A percentile compares a stretch with the other conserved stretches of the same genome.
Conservation (phyloP, 805 yeast species). For the Ogataea zsoltii region DNA sequence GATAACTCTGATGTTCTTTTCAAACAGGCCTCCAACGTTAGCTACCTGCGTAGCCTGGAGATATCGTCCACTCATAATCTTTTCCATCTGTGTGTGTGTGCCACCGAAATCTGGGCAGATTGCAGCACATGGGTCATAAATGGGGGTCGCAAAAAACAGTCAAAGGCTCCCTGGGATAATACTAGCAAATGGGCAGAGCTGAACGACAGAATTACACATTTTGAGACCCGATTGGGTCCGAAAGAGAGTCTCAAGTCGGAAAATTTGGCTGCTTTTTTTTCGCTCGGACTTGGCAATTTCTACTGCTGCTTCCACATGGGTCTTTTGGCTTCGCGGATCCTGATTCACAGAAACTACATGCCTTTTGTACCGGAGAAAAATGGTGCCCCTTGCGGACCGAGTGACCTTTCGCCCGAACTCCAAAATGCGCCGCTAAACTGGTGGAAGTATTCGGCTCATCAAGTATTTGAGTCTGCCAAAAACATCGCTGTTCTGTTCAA, state of each 20-base stretch:
- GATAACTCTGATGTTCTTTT: slow-evolving; percentile 14
- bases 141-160: slow-evolving; percentile 5
- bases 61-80: slow-evolving; percentile 9
- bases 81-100: slow-evolving; percentile 9
- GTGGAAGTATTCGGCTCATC: slow-evolving; percentile 14
- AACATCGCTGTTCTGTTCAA: slow-evolving; percentile 8
- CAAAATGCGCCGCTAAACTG: slow-evolving; percentile 12
- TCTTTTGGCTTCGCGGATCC: slow-evolving; percentile 2
- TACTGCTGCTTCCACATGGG: slow-evolving; percentile 14
- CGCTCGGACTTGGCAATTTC: slow-evolving; percentile 12
- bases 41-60: slow-evolving; percentile 4
- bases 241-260: slow-evolving; percentile 10
- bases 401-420: slow-evolving; percentile 5
- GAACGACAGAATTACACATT: slow-evolving; percentile 3
- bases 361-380: slow-evolving; percentile 17
- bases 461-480: slow-evolving; percentile 10
- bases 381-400: slow-evolving; percentile 16
- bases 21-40: slow-evolving; percentile 1
- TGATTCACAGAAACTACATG: slow-evolving; percentile 14
- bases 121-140: slow-evolving; percentile 15
- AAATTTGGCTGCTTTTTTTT: slow-evolving; percentile 12
- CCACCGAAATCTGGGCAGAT: slow-evolving; percentile 18
- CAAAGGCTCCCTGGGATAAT: slow-evolving; percentile 17
- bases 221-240: slow-evolving; percentile 14
- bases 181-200: slow-evolving; percentile 13